Conservation (phyloP, 2,329 filamentous ascomycete species). For the Harringtonia aguacate region DNA sequence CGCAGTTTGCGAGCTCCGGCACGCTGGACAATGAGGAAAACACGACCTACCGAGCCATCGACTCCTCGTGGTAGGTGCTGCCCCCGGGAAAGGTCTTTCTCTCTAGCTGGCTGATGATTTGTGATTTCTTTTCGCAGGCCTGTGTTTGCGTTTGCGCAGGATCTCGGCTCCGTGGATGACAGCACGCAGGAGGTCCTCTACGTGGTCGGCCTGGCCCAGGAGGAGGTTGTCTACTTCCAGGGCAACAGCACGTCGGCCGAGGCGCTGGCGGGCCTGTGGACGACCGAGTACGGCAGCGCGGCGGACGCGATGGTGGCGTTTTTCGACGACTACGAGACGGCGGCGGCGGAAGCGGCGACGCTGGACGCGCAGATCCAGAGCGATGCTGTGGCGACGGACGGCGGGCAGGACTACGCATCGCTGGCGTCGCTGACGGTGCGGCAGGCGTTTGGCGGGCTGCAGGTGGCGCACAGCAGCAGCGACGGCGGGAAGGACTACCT, state of each 20-base stretch:
- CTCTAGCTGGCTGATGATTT: too few relatives aligned
- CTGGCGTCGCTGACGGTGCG: constrained; percentile 71
- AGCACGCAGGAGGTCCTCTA: constrained; percentile 44
- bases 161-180: constrained; percentile 36
- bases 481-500: constrained; percentile 59
- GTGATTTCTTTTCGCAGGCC: constrained; percentile 36
- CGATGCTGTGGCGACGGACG: constrained; percentile 56
- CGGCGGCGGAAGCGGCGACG: constrained; percentile 42
- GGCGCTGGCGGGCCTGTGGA: constrained; percentile 66
- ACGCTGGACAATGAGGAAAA: constrained; percentile 56
- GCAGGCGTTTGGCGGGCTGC: constrained; percentile 68
- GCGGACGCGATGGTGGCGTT: constrained; percentile 60
- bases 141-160: constrained; percentile 67
- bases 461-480: constrained; percentile 58
- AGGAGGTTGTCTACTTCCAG: constrained; percentile 66
- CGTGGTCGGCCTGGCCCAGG: constrained; percentile 66
- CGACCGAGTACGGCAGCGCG: constrained; percentile 54
- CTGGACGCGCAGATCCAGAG: constrained; percentile 59
- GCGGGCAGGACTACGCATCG: constrained; percentile 61
- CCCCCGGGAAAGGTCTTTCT: too few relatives aligned
- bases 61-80: constrained; percentile 41
- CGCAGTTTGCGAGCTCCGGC: constrained; percentile 53
- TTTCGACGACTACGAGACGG: constrained; percentile 60
- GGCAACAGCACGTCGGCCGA: constrained; percentile 50
- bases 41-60: constrained; percentile 52